Conservation (phyloP, 1,284 basidiomycete species). For the Wolfiporia cocos region DNA sequence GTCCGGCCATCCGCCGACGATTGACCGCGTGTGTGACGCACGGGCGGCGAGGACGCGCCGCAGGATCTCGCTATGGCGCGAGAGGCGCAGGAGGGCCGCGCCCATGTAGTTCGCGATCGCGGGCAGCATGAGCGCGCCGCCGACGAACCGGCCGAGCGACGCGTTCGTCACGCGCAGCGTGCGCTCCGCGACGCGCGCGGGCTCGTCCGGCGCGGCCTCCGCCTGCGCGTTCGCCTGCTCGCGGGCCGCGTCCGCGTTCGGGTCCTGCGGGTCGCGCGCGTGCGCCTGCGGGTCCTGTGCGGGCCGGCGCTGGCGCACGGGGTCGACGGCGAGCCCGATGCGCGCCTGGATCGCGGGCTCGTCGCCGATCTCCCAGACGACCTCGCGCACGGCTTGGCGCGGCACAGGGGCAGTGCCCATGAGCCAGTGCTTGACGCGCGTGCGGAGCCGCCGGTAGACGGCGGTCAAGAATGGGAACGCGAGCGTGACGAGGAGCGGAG, state of each 20-base stretch:
- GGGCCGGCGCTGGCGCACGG: constrained; percentile 2
- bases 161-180: constrained; percentile 50
- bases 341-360: constrained; percentile 42
- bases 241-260: constrained; percentile 5
- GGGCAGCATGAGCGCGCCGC: constrained; percentile 61
- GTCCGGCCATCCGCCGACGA: constrained; percentile 9
- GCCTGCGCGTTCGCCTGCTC: constrained; percentile 13
- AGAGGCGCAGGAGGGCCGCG: constrained; percentile 45
- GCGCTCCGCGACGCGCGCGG: constrained; percentile 43
- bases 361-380: constrained; percentile 32
- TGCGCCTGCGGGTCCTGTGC: constrained; percentile 3
- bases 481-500: constrained; percentile 51
- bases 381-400: constrained; percentile 21
- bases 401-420: constrained; percentile 32
- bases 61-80: constrained; percentile 40
- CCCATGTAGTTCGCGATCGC: constrained; percentile 62
- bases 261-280: constrained; percentile 2
- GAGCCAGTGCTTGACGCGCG: constrained; percentile 37
- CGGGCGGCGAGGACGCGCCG: constrained; percentile 50
- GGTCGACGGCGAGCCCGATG: constrained; percentile 24
- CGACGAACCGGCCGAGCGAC: constrained; percentile 56
- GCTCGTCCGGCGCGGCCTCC: constrained; percentile 19
- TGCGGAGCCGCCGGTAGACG: constrained; percentile 40
- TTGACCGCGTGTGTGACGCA: constrained; percentile 20
- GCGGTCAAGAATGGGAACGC: constrained; percentile 43